Evolutionary conservation across 1,139 yeast species (phyloP), one percentile per base, ranked within the genome.

Genomic region (Lodderomyces elongisporus): DNA sequence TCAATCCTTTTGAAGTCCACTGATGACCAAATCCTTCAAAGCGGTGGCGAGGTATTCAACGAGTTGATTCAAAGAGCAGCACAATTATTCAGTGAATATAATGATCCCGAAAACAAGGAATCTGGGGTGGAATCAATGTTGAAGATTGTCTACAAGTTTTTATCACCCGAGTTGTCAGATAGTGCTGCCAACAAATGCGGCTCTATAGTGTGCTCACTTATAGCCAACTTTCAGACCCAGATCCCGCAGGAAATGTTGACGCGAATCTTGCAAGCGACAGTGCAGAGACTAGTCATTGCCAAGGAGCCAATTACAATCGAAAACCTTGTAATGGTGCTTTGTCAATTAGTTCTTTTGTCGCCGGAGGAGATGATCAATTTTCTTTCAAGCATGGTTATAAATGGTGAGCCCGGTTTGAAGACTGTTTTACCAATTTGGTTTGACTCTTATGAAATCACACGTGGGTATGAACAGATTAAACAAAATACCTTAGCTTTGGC

Each of bases 1-100:
- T 61, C 62, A 17, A 60, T 85, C 18, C 59, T 85, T 8, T 47
- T 75, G 29, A 50, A 52, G 2, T 70, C 91, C 1, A 62, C 60
- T n/a, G 96, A 89, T 53, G 85, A 84, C 44, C 91, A 84, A 49
- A 69, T 87, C 4, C 58, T 88, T 25, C 95, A 88, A 53, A 66
- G 79, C 12, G 81, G 89, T 1, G 84, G 93, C 0, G 89, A 84
- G 41, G 79, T 82, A 1, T 76, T 85, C 46, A 77, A 79, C 38
- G 74, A 72, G 18, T 56, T 88, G 31, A 62, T 87, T 16, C 70
- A 69, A 37, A 75, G 71, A 32, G 70, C 76, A 1, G 54, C 78
- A 0, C 49, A 59, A 2, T 62, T 64, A 22, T 67, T 83, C 34
- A 49, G 62, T 5, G 51, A 56, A 2, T 74, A 68, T 41, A 48